phyloP scores from a whole-genome alignment of 352 stramenopile species.

The Globisporangium nunn region DNA sequence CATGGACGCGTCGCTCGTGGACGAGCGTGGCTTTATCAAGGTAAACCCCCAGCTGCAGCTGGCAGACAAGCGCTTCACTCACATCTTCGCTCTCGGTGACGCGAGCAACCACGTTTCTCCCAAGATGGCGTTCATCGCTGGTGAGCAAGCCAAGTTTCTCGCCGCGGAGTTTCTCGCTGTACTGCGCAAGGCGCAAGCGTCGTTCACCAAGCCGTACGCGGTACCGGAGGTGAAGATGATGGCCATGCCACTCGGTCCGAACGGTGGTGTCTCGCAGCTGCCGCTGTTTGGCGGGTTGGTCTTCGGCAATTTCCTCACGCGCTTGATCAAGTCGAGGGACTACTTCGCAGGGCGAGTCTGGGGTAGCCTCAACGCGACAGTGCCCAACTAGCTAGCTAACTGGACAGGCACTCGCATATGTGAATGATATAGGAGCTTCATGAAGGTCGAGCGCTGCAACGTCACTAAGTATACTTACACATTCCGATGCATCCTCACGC shows the following conservation, averaged over 20 bases:
- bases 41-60: constrained; percentile 48
- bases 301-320: constrained; percentile 43
- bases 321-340: constrained; percentile 38
- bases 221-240: constrained; percentile 24
- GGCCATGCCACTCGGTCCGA: constrained; percentile 39
- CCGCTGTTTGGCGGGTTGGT: constrained; percentile 41
- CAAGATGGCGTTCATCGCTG: constrained; percentile 32
- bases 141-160: constrained; percentile 23
- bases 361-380: no score
- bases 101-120: constrained; percentile 34
- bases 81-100: constrained; percentile 52
- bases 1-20: constrained; percentile 43
- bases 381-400: no score
- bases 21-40: constrained; percentile 22
- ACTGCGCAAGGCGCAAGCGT: not conserved
- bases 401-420: no score
- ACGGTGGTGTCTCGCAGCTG: constrained; percentile 44
- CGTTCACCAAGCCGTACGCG: constrained; percentile 3
- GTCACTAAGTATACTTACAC: no score
- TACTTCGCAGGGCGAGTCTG: constrained; percentile 37
- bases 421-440: no score
- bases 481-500: no score
- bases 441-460: no score
- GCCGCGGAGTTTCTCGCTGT: not conserved
- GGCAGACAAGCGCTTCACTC: constrained; percentile 19